These are phyloP conservation scores for Aspergillus avenaceus DNA, from an alignment of 495 filamentous ascomycete genomes.

Conservation along the genomic window DNA sequence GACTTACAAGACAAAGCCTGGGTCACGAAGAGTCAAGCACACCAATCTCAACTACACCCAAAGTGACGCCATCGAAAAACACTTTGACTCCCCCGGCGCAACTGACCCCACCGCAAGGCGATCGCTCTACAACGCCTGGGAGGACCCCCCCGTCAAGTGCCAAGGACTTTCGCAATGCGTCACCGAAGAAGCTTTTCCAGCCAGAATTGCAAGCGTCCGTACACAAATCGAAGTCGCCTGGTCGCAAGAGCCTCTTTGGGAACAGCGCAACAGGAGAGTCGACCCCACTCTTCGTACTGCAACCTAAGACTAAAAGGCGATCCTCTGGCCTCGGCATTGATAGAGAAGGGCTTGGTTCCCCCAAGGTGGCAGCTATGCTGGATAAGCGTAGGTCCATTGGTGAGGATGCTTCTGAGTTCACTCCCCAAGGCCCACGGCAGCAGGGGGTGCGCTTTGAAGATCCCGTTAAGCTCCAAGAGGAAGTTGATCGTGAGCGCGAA, in stretches of 20 bases:
- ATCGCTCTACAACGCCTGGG: slow-evolving; percentile 46
- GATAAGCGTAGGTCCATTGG: slow-evolving; percentile 70
- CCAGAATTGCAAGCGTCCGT: slow-evolving; percentile 42
- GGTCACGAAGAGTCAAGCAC: slow-evolving; percentile 37
- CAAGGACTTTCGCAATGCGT: slow-evolving; percentile 42
- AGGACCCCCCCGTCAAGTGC: slow-evolving; percentile 50
- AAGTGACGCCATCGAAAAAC: slow-evolving; percentile 39
- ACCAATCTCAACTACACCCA: slow-evolving; percentile 34
- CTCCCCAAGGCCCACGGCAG: slow-evolving; percentile 41
- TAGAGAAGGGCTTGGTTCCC: slow-evolving; percentile 72
- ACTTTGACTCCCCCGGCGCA: slow-evolving; percentile 47
- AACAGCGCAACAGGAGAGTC: slow-evolving; percentile 54
- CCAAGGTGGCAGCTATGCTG: slow-evolving; percentile 67
- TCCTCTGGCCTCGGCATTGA: slow-evolving; percentile 75
- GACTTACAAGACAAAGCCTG: slow-evolving; percentile 50
- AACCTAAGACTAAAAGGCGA: slow-evolving; percentile 56
- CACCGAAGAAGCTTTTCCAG: slow-evolving; percentile 52
- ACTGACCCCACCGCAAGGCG: slow-evolving; percentile 45
- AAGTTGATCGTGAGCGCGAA: slow-evolving; percentile 64
- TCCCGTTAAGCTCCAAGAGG: slow-evolving; percentile 60
- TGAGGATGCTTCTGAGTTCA: slow-evolving; percentile 59
- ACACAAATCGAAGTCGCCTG: slow-evolving; percentile 30
- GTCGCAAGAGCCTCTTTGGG: slow-evolving; percentile 52
- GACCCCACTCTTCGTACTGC: slow-evolving; percentile 62
- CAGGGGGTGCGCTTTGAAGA: slow-evolving; percentile 61